These are phyloP conservation scores for Dissophora globulifera DNA, from an alignment of 192 early-diverging fungal species.

Conservation along the genomic window DNA sequence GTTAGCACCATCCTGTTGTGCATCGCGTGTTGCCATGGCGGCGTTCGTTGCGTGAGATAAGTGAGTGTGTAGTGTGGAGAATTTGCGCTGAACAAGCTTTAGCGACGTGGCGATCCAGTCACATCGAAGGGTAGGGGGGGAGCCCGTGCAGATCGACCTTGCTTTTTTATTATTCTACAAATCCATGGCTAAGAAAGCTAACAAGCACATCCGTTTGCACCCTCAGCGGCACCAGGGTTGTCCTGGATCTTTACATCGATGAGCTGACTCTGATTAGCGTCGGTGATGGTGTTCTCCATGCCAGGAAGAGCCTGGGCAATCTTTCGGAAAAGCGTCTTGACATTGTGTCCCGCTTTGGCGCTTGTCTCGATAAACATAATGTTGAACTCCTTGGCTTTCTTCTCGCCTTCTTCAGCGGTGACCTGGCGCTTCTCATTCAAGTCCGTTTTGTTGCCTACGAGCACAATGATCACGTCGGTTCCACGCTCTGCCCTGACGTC, in stretches of 20 bases:
- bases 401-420: slow-evolving; percentile 96
- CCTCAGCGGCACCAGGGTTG: slow-evolving; percentile 37
- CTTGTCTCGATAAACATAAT: slow-evolving; percentile 99
- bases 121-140: too few relatives aligned
- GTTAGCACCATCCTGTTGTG: too few relatives aligned
- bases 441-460: slow-evolving; percentile 99
- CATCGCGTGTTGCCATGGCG: too few relatives aligned
- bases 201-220: slow-evolving; percentile 49
- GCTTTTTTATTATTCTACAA: not conserved
- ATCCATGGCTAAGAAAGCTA: too few relatives aligned
- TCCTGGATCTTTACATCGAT: slow-evolving; percentile 54
- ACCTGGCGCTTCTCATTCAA: slow-evolving; percentile 95
- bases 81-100: too few relatives aligned
- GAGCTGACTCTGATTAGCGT: slow-evolving; percentile 53
- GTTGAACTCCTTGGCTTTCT: slow-evolving; percentile 95
- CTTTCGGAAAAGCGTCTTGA: slow-evolving; percentile 96
- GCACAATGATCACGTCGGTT: slow-evolving; percentile 96
- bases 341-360: slow-evolving; percentile 99
- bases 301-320: slow-evolving; percentile 94
- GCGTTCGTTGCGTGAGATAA: too few relatives aligned
- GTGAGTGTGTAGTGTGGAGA: too few relatives aligned
- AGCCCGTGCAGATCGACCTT: too few relatives aligned
- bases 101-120: too few relatives aligned
- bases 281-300: slow-evolving; percentile 74
- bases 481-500: slow-evolving; percentile 98